These are phyloP conservation scores for Diphasiastrum complanatum DNA, from an alignment of 83 land plant genomes.

Conservation along the genomic window DNA sequence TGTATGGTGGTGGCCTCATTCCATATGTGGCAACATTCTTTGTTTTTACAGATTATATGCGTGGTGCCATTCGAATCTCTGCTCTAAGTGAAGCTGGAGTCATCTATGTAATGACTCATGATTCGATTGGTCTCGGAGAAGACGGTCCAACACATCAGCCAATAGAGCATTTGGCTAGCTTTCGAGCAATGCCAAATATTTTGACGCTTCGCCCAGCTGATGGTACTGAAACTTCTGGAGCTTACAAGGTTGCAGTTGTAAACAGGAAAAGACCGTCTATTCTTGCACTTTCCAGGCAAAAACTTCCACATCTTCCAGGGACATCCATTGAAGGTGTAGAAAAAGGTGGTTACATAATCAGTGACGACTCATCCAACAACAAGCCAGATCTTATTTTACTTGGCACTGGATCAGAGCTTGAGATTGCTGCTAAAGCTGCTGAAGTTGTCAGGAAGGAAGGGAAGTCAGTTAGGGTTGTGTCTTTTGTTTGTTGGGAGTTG, in stretches of 20 bases:
- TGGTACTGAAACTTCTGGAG: background rate
- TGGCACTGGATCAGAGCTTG: background rate
- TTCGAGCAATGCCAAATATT: background rate
- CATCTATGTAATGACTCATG: background rate
- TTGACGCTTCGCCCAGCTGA: background rate
- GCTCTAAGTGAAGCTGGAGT: background rate
- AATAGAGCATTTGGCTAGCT: background rate
- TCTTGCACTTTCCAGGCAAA: background rate
- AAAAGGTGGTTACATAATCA: background rate
- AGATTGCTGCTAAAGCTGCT: background rate
- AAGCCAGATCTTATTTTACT: background rate
- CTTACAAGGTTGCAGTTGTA: background rate
- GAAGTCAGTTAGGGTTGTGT: background rate
- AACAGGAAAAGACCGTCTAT: background rate
- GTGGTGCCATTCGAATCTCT: background rate
- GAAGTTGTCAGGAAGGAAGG: background rate
- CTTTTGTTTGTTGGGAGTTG: background rate
- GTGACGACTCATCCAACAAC: background rate
- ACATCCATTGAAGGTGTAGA: background rate
- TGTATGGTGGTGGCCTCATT: background rate
- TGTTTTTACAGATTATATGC: background rate
- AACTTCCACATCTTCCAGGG: background rate
- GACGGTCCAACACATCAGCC: slow-evolving; percentile 4
- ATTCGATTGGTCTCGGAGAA: background rate
- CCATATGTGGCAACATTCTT: slow-evolving; percentile 3